Evolutionary conservation across 164 flowering plant species (phyloP), one percentile per base, ranked within the genome.

Genomic region (Stephania japonica): DNA sequence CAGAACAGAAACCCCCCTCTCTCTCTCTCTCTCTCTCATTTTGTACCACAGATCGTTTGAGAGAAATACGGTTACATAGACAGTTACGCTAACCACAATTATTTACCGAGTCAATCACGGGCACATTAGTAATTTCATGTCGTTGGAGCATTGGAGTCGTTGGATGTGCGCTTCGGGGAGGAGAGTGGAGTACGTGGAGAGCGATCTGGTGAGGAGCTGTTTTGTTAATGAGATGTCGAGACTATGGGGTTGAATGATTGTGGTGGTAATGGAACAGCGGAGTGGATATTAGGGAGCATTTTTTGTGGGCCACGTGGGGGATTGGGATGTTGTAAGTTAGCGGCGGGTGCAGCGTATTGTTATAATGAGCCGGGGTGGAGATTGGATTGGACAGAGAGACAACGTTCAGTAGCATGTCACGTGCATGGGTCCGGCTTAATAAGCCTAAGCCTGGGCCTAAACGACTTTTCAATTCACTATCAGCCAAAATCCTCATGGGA

Each of bases 21-120:
- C 50, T 44, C 50, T 16, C 27, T 56, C 62, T 62, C 49, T 65
- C 8, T 2, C 61, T 69, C 21, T 70, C n/a, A 47, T 73, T 74
- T 42, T 11, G 26, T 63, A n/a, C 41, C 59, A 65, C 62, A 23
- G 65, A 50, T 27, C 19, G 75, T 24, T 65, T 41, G 71, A 13
- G 67, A 74, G 76, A 74, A n/a, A 67, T 41, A 74, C 71, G 76
- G 76, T 74, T 67, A 32, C 38, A 32, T 2, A 56, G 70, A 41
- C 76, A 69, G 76, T 67, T 49, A 68, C 59, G 21, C 53, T 14
- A 47, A 2, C 16, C 13, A 1, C 1, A 9, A 47, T 47, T 47
- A 47, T 0, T 1, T 44, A 4, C 50, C 1, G 50, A 44, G 7
- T 44, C 7, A 8, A 8, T 8, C 50, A 44, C 1, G 50, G 50